These are phyloP conservation scores for Kodamaea jinghongensis DNA, from an alignment of 805 yeast species.

Conservation along the genomic window DNA sequence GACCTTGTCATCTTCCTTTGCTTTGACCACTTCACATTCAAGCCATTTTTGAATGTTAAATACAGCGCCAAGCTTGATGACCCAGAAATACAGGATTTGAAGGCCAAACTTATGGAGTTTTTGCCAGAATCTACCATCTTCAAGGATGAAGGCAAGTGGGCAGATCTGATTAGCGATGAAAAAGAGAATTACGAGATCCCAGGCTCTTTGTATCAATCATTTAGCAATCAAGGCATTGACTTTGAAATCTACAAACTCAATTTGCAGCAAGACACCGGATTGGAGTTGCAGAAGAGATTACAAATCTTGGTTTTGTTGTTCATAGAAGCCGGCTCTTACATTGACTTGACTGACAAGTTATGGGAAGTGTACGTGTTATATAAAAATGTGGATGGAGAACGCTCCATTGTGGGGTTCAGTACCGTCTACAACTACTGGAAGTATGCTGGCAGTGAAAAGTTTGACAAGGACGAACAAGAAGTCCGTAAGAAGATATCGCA, in stretches of 20 bases:
- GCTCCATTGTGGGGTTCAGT: slow-evolving; percentile 69
- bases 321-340: slow-evolving; percentile 92
- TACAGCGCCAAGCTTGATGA: slow-evolving; percentile 52
- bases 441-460: slow-evolving; percentile 52
- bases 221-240: slow-evolving; percentile 33
- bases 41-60: slow-evolving; percentile 66
- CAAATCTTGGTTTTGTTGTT: slow-evolving; percentile 79
- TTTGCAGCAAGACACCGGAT: slow-evolving; percentile 39
- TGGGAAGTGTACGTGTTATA: slow-evolving; percentile 77
- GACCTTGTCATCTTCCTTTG: slow-evolving; percentile 62
- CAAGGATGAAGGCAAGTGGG: slow-evolving; percentile 70
- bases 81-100: slow-evolving; percentile 58
- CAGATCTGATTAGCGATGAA: slow-evolving; percentile 50
- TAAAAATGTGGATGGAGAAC: slow-evolving; percentile 20
- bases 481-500: slow-evolving; percentile 81
- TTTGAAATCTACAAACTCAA: slow-evolving; percentile 54
- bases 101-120: slow-evolving; percentile 49
- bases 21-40: slow-evolving; percentile 71
- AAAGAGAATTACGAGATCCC: slow-evolving; percentile 42
- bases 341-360: slow-evolving; percentile 67
- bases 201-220: slow-evolving; percentile 31
- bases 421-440: slow-evolving; percentile 85
- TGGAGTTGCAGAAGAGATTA: slow-evolving; percentile 61
- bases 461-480: slow-evolving; percentile 43
- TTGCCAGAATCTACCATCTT: slow-evolving; percentile 61